Evolutionary conservation across 306 rosid genomes (phyloP), one percentile per base, ranked within the genome.

Genomic region (Vigna nakashimae): DNA sequence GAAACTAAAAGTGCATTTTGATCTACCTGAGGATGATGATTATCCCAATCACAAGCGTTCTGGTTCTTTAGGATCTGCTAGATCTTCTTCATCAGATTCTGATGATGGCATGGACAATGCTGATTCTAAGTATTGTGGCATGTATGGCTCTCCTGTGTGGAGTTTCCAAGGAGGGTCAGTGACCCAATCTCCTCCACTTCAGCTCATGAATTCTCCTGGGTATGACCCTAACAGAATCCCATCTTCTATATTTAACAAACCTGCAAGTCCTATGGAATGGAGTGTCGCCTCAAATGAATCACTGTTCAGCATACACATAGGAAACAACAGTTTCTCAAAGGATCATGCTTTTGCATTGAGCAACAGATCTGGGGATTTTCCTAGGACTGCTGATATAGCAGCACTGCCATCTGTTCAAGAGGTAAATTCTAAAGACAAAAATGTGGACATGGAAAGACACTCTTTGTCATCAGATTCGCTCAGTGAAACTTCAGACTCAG

Each of bases 271-370:
- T 30, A 30, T 51, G 85, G 92, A 86, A 63, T 92, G 97, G 97
- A 90, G 93, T 71, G 59, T 73, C 6, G 82, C 90, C 42, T 90
- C 97, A 43, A 88, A 92, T 74, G 97, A 92, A 59, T 92, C 96
- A 46, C 65, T 92, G 9, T 90, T 90, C 56, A 92, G 97, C 71
- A 12, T 92, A 34, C 93, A 89, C 36, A 55, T 83, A 0, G 97
- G 93, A 57, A 88, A 87, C 64, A 76, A 4, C 65, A 87, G 91
- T 80, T 90, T 92, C 85, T 83, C 94, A 26, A 86, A 75, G 77
- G 93, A 89, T 2, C 81, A 78, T 52, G 71, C 56, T 34, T 17
- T 56, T 9, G 0, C 26, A 48, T 15, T 55, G 6, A 55, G 22
- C 46, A 80, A 38, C 43, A 79, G 57, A 68, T 86, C 89, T 14